These are phyloP conservation scores for Stachybotrys elegans DNA, from an alignment of 2,329 filamentous ascomycete genomes.

Conservation along the genomic window DNA sequence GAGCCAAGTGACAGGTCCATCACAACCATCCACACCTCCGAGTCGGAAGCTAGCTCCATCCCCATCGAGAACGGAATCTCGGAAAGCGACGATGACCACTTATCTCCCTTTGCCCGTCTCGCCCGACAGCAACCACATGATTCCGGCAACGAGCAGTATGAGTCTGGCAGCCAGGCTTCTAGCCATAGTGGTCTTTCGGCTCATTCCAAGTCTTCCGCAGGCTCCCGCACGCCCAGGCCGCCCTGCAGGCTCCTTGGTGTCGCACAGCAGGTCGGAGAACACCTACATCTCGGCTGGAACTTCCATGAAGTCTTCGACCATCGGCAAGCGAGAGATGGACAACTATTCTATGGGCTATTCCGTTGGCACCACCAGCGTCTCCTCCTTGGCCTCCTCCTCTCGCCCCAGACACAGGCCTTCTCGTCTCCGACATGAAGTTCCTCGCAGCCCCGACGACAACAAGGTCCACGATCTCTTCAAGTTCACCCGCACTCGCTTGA, in stretches of 20 bases:
- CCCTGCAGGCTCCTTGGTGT: slow-evolving; percentile 46
- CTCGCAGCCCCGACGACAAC: slow-evolving; percentile 69
- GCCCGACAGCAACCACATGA: slow-evolving; percentile 63
- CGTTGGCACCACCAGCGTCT: slow-evolving; percentile 26
- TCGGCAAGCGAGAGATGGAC: slow-evolving; percentile 36
- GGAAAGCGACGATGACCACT: slow-evolving; percentile 71
- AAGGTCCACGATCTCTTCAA: slow-evolving; percentile 78
- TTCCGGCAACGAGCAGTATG: slow-evolving; percentile 56
- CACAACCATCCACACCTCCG: slow-evolving; percentile 43
- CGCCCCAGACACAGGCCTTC: slow-evolving; percentile 52
- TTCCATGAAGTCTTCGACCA: slow-evolving; percentile 35
- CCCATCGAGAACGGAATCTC: slow-evolving; percentile 56
- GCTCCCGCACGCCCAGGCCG: slow-evolving; percentile 47
- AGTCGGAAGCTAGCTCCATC: slow-evolving; percentile 50
- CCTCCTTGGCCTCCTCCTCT: slow-evolving; percentile 42
- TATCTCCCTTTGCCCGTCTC: slow-evolving; percentile 71
- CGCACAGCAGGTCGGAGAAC: slow-evolving; percentile 53
- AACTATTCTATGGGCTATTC: slow-evolving; percentile 47
- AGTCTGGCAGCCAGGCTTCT: slow-evolving; percentile 62
- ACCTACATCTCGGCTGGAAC: slow-evolving; percentile 64
- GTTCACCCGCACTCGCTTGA: slow-evolving; percentile 73
- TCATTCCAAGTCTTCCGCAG: slow-evolving; percentile 47
- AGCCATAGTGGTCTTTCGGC: slow-evolving; percentile 58
- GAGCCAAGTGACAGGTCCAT: slow-evolving; percentile 54
- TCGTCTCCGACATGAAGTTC: slow-evolving; percentile 72